Base-by-base conservation (phyloP, 2,329 filamentous ascomycete genomes). In the Fusarium sp. region DNA sequence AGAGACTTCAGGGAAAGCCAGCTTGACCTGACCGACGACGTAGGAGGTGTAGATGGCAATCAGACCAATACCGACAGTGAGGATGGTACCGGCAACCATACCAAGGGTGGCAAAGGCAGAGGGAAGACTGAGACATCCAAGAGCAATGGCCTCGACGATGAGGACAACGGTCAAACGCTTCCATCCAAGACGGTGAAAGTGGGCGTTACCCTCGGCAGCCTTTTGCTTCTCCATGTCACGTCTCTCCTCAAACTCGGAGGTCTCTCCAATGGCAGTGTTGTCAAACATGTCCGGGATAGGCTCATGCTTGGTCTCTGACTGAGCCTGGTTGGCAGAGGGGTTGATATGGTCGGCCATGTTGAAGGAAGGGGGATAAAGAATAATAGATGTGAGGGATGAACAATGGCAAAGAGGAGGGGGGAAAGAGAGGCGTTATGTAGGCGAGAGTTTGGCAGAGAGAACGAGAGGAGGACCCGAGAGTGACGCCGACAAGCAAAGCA, bases 111-210 rank as follows among this genome's bases (percentile, higher is more conserved):
- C 87, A 73, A 89, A 89, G 18, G 87, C 87, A 2, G 80, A 76
- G 5, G 88, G 88, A 56, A 89, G 83, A 70, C 86, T 87, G 62
- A 89, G 81, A 67, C 83, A 84, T 56, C 88, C 88, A 18, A 89
- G 86, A 6, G 88, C 88, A 70, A 89, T 88, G 64, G 88, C 88
- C 80, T 89, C 87, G 76, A 89, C 88, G 69, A 89, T 88, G 69
- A 89, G 83, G 31, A 89, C 84, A 24, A 89, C 80, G 3, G 87
- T 88, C 37, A 89, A 83, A 14, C 88, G 86, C 78, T 89, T 89
- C 88, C 88, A 89, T 62, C 88, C 88, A 24, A 89, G 84, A 45
- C 86, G 85, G 71, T 87, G 81, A 78, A 89, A 89, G 64, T 87
- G 84, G 16, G 85, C 85, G 58, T 82, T 78, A 64, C 87, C 87